phyloP scores from a whole-genome alignment of 2,329 filamentous ascomycete genomes.

The Penicillium sp. region DNA sequence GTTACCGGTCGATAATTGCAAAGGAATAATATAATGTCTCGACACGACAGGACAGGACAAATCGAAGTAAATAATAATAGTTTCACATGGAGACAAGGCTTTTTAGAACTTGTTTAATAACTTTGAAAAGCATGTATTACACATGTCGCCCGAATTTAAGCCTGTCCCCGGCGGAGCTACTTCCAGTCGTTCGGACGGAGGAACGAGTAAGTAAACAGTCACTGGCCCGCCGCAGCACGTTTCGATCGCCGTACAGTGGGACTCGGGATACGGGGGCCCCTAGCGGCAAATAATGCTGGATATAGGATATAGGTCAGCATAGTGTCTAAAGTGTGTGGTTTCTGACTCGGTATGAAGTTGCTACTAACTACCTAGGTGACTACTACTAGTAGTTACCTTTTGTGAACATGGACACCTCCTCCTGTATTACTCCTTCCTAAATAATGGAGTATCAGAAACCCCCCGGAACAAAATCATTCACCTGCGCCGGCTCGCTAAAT shows the following conservation, averaged over 20 bases:
- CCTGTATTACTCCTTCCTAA: too few relatives aligned
- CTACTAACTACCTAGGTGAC: too few relatives aligned
- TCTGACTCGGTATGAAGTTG: too few relatives aligned
- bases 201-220: not conserved
- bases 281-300: too few relatives aligned
- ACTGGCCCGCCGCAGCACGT: not conserved
- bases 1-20: not conserved
- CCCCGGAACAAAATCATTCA: too few relatives aligned
- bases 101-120: not conserved
- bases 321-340: too few relatives aligned
- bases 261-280: not conserved
- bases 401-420: too few relatives aligned
- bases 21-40: not conserved
- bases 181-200: not conserved
- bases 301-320: too few relatives aligned
- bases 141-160: not conserved
- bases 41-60: not conserved
- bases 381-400: too few relatives aligned
- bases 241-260: not conserved
- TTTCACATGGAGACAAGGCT: not conserved
- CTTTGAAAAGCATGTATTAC: not conserved
- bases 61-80: not conserved
- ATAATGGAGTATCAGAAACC: too few relatives aligned
- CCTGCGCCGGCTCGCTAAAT: not conserved
- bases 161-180: not conserved